Conservation (phyloP, 805 yeast species). For the Candida maesae region DNA sequence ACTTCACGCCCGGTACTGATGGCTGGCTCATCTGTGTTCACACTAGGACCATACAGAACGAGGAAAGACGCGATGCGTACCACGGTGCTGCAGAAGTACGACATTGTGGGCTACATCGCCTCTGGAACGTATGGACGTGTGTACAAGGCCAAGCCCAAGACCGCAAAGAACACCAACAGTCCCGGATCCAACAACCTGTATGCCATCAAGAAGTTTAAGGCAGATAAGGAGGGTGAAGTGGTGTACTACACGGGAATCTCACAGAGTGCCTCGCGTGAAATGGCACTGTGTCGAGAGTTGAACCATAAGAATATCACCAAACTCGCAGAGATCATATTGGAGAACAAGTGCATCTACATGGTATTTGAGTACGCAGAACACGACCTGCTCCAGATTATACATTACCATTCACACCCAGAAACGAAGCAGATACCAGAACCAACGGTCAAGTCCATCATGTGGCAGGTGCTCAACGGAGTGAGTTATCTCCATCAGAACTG, state of each 20-base stretch:
- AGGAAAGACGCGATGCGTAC: slow-evolving; percentile 64
- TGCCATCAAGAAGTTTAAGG: slow-evolving; percentile 95
- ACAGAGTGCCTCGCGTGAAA: slow-evolving; percentile 93
- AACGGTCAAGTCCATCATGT: slow-evolving; percentile 78
- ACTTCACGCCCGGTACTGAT: slow-evolving; percentile 40
- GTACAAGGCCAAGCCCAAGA: slow-evolving; percentile 70
- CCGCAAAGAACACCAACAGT: slow-evolving; percentile 10
- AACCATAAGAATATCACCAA: slow-evolving; percentile 75
- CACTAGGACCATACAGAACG: slow-evolving; percentile 54
- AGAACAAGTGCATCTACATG: slow-evolving; percentile 88
- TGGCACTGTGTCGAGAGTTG: slow-evolving; percentile 90
- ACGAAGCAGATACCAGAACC: slow-evolving; percentile 52
- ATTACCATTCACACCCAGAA: slow-evolving; percentile 90
- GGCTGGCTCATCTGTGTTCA: slow-evolving; percentile 52
- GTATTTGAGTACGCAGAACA: slow-evolving; percentile 96
- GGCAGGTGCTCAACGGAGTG: slow-evolving; percentile 92
- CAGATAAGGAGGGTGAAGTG: slow-evolving; percentile 87
- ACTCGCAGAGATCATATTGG: slow-evolving; percentile 78
- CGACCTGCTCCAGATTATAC: slow-evolving; percentile 90
- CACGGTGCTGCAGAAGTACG: slow-evolving; percentile 80
- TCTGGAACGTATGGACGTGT: slow-evolving; percentile 98
- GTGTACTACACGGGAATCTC: slow-evolving; percentile 91
- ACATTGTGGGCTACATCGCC: slow-evolving; percentile 91
- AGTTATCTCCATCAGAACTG: slow-evolving; percentile 91
- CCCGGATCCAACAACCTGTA: too few relatives aligned